These are phyloP conservation scores for Selenicereus undatus DNA, from an alignment of 148 eudicot species.

Conservation along the genomic window DNA sequence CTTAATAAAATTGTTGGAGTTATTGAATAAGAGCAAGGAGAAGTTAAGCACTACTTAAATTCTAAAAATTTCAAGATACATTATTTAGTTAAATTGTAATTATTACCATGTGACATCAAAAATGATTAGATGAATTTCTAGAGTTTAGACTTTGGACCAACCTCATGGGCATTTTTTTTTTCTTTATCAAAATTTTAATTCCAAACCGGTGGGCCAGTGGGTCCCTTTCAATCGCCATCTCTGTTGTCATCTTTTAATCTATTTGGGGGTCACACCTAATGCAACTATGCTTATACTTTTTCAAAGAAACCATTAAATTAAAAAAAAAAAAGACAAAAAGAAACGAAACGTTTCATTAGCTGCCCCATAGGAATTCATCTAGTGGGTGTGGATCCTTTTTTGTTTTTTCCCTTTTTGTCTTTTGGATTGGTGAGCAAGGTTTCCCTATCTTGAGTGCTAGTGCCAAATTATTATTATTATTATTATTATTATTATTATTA, in stretches of 20 bases:
- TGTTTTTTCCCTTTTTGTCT: too few species aligned
- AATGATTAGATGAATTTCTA: too few species aligned
- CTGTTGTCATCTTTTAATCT: background rate
- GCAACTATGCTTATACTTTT: background rate
- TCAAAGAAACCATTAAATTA: background rate
- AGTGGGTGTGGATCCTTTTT: too few species aligned
- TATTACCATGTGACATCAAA: background rate
- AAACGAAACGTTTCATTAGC: background rate
- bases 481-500: too few species aligned
- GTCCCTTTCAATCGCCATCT: background rate
- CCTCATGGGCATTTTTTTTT: background rate
- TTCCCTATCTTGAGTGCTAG: too few species aligned
- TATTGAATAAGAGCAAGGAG: too few species aligned
- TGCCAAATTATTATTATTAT: too few species aligned
- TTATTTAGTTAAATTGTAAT: too few species aligned
- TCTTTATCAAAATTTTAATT: background rate
- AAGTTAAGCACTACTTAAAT: too few species aligned
- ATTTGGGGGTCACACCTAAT: constrained; percentile 1
- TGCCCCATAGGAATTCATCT: background rate
- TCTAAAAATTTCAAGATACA: too few species aligned
- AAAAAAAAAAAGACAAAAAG: background rate
- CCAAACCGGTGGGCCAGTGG: background rate
- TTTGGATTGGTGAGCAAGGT: too few species aligned
- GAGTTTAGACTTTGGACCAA: background rate
- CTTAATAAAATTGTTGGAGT: too few species aligned